Base-by-base conservation (phyloP, 2,329 filamentous ascomycete species). In the Penicillium verrucosum region DNA sequence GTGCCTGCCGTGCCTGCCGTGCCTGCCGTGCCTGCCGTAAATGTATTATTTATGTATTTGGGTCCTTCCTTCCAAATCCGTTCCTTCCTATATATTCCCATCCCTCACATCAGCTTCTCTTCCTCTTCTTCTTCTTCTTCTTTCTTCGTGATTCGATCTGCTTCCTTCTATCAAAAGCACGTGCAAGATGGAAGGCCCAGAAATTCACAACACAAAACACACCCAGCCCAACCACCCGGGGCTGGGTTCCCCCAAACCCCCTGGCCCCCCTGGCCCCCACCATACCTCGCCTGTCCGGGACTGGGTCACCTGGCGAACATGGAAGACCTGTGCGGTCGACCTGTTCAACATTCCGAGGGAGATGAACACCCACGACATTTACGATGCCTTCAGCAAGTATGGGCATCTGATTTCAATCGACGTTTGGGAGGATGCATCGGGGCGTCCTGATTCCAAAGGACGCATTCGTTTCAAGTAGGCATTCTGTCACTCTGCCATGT, bases 361-460 rank as follows among this genome's bases (percentile, higher is more conserved):
- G 23, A 64, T 67, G 8, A 74, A 64, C 29, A 77, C 77, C 0
- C 66, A 68, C 8, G 67, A 66, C 4, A 62, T 90, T 1, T 84
- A 80, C 69, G 65, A 75, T 2, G 78, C 78, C 18, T 83, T 90
- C 59, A 69, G 73, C 1, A 58, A 64, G 0, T 75, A 84, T 56
- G 85, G 86, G 0, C 73, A 73, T 6, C 78, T 90, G 12, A 71
- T 71, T 3, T 80, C 73, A 36, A 82, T 89, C 36, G 83, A 88
- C 14, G 74, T 89, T 1, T 80, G 77, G 47, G 79, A 82, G 45
- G 66, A 75, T 47, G 58, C 62, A 6, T 60, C 73, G 30, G 73
- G 81, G n/a, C 56, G 73, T 27, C 67, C 73, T 52, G 71, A 71
- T 32, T 73, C 75, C 0, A 69, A 41, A 25, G 85, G 77, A 1